Base-by-base conservation (phyloP, 108 stramenopile genomes). In the Skeletonema marinoi region DNA sequence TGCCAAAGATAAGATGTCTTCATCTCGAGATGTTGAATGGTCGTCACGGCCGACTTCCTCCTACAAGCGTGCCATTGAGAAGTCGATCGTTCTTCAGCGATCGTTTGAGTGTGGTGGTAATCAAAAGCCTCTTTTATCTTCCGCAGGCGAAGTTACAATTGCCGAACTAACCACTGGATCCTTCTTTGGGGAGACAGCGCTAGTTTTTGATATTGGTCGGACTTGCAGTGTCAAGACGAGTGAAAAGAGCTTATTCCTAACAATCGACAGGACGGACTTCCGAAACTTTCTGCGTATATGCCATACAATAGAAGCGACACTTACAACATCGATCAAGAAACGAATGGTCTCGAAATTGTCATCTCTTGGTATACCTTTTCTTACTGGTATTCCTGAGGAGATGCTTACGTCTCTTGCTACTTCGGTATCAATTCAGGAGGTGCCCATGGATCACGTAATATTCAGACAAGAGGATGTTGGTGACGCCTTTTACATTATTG, bases 181-280 rank as follows among this genome's bases (percentile, higher is more conserved):
- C 51, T 87, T 86, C 70, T 89, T 87, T 80, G 88, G 88, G 12
- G 88, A 89, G 69, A 85, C 86, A 12, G 86, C 85, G 19, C 71
- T 89, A 48, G 79, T 87, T 59, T 84, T 87, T 50, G 80, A 89
- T 35, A 86, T 85, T 35, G 85, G 75, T 41, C 77, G 88, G 29
- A 85, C 88, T 12, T 80, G 85, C 17, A 78, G 80, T 21, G 84
- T 89, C 10, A 48, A 46, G 36, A 82, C 86, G 38, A 58, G 29
- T n/a, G 83, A 76, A 65, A 87, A 84, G 68, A 71, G 72, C 29
- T 39, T 87, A 11, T 87, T 87, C 65, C 44, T 87, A 56, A 81
- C 86, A 14, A 78, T 87, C 6, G 73, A 76, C 78, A 84, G 68
- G 66, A 70, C 41, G 13, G 82, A 80, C 29, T 87, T 87, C 44